These are phyloP conservation scores for Penicillium sp. DNA, from an alignment of 2,329 filamentous ascomycete species.

Conservation along the genomic window DNA sequence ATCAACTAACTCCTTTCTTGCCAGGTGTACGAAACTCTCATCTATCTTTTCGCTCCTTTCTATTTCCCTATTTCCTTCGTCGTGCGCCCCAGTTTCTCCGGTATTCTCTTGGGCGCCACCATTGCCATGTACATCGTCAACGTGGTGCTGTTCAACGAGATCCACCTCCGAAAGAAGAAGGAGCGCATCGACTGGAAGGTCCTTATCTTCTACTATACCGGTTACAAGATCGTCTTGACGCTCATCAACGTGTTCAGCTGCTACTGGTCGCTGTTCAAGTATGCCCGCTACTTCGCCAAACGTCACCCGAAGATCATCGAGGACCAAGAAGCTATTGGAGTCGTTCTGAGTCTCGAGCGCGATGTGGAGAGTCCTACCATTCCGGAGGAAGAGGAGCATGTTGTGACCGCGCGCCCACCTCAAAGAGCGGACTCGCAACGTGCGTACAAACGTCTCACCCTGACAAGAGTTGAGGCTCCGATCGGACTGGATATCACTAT, in stretches of 20 bases:
- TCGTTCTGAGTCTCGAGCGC: slow-evolving; percentile 27
- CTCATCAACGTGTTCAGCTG: slow-evolving; percentile 46
- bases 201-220: slow-evolving; percentile 45
- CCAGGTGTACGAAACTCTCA: slow-evolving; percentile 47
- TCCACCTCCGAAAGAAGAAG: slow-evolving; percentile 48
- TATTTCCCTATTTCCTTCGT: slow-evolving; percentile 48
- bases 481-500: neutral
- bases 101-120: slow-evolving; percentile 38
- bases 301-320: slow-evolving; percentile 52
- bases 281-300: slow-evolving; percentile 48
- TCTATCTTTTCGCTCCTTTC: slow-evolving; percentile 49
- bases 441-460: slow-evolving; percentile 13
- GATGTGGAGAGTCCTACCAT: slow-evolving; percentile 6
- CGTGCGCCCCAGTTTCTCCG: slow-evolving; percentile 43
- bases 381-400: neutral
- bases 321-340: slow-evolving; percentile 44
- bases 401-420: neutral
- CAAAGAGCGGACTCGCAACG: neutral
- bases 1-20: neutral
- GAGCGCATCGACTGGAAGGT: slow-evolving; percentile 44
- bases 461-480: slow-evolving; percentile 14
- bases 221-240: slow-evolving; percentile 48
- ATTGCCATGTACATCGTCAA: slow-evolving; percentile 46
- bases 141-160: slow-evolving; percentile 50
- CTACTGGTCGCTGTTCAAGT: slow-evolving; percentile 46